phyloP scores from a whole-genome alignment of 768 basidiomycete genomes.

The Strobilomyces echinocephalus region DNA sequence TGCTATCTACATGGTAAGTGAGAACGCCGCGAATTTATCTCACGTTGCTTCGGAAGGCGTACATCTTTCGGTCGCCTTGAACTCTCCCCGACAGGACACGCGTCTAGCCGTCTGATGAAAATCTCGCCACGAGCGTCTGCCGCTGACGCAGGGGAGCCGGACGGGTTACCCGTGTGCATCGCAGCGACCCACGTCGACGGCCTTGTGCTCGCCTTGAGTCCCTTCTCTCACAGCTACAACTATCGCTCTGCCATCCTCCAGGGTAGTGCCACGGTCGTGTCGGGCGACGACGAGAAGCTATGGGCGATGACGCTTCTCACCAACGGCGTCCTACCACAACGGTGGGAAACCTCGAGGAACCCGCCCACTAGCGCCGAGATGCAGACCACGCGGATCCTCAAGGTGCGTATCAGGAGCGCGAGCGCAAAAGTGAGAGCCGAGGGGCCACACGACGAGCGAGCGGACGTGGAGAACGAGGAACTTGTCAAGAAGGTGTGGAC shows the following conservation, averaged over 20 bases:
- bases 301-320: conserved; percentile 24
- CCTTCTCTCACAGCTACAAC: conserved; percentile 26
- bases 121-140: conserved; percentile 3
- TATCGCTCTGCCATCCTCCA: conserved; percentile 25
- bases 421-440: conserved; percentile 24
- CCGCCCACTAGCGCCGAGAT: conserved; percentile 21
- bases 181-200: conserved; percentile 25
- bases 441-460: conserved; percentile 20
- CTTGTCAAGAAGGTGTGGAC: conserved; percentile 20
- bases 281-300: conserved; percentile 19
- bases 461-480: conserved; percentile 14
- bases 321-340: conserved; percentile 18
- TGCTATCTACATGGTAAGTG: conserved; percentile 26
- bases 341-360: conserved; percentile 20
- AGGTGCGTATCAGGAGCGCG: conserved; percentile 18
- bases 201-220: conserved; percentile 19
- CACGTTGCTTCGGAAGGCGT: no score
- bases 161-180: conserved; percentile 18
- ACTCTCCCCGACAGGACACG: conserved; percentile 8
- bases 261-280: conserved; percentile 13
- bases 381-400: conserved; percentile 22
- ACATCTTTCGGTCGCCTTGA: neutral
- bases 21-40: neutral
- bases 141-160: neutral
- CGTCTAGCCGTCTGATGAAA: conserved; percentile 27